Evolutionary conservation across 306 rosid species (phyloP).

Genomic region (Alnus glutinosa): DNA sequence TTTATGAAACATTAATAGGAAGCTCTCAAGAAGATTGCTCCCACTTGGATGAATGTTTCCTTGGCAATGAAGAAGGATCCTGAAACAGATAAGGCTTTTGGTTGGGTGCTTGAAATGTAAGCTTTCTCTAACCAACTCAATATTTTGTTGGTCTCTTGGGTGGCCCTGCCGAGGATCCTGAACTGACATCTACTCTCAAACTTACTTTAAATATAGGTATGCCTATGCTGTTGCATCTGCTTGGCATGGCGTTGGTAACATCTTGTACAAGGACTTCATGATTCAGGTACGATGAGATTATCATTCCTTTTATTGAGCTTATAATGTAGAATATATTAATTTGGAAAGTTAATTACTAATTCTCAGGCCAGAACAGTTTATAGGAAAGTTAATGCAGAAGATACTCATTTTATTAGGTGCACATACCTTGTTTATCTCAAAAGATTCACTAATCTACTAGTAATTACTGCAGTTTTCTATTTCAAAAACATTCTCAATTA

Average conservation of each 20-base stretch:
- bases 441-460: neutral
- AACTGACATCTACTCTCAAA: neutral
- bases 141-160: neutral
- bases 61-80: slow-evolving; percentile 99
- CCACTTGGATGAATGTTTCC: slow-evolving; percentile 99
- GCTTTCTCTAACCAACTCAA: slow-evolving; percentile 24
- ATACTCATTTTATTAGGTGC: neutral
- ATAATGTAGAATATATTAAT: neutral
- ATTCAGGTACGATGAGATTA: slow-evolving; percentile 70
- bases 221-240: slow-evolving; percentile 97
- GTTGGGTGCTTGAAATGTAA: slow-evolving; percentile 99
- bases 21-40: slow-evolving; percentile 95
- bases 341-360: neutral
- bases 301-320: neutral
- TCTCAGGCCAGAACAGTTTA: neutral
- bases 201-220: slow-evolving; percentile 60
- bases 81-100: slow-evolving; percentile 95
- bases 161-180: no score
- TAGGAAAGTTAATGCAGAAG: neutral
- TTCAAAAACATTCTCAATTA: neutral
- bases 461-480: neutral
- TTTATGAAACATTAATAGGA: slow-evolving; percentile 52
- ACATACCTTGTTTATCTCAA: neutral
- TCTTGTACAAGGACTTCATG: slow-evolving; percentile 92
- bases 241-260: slow-evolving; percentile 76